A percentile compares a stretch with the other conserved stretches of the same genome.
Conservation (phyloP, 345 rosid species). For the Atalantia buxifolia region DNA sequence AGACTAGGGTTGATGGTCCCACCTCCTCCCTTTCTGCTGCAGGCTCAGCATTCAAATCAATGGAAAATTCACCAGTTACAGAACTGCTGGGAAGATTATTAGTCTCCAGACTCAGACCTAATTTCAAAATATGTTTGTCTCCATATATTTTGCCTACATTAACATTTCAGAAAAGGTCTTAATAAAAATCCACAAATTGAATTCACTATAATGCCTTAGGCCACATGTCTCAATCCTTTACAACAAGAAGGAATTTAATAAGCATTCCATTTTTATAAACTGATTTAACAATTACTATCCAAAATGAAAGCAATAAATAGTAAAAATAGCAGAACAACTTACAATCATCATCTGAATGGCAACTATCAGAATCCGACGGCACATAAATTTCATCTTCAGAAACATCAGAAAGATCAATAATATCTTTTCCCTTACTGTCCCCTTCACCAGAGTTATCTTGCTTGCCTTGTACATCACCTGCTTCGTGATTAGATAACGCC, state of each 20-base stretch:
- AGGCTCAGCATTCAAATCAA: conserved; percentile 15
- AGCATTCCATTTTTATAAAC: background rate
- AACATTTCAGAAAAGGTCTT: background rate
- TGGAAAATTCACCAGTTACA: background rate
- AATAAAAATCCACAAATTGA: background rate
- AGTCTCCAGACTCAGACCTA: conserved; percentile 9
- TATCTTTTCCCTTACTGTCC: background rate
- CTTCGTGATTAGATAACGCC: background rate
- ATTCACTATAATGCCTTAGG: background rate
- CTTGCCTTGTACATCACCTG: conserved; percentile 12
- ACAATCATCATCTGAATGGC: background rate
- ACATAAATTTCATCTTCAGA: conserved; percentile 18
- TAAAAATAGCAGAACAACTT: background rate
- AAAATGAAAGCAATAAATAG: background rate
- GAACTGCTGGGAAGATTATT: background rate
- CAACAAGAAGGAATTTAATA: background rate
- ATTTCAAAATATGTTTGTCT: background rate
- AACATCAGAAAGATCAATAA: conserved; percentile 14
- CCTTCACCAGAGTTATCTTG: conserved; percentile 15
- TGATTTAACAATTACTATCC: background rate
- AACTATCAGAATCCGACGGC: conserved; percentile 27
- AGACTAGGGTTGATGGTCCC: background rate
- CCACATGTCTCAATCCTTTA: background rate
- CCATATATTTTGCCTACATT: conserved; percentile 20
- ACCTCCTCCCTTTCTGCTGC: background rate